Base-by-base conservation (phyloP, 2,329 filamentous ascomycete species). In the Ophiostoma sp. region DNA sequence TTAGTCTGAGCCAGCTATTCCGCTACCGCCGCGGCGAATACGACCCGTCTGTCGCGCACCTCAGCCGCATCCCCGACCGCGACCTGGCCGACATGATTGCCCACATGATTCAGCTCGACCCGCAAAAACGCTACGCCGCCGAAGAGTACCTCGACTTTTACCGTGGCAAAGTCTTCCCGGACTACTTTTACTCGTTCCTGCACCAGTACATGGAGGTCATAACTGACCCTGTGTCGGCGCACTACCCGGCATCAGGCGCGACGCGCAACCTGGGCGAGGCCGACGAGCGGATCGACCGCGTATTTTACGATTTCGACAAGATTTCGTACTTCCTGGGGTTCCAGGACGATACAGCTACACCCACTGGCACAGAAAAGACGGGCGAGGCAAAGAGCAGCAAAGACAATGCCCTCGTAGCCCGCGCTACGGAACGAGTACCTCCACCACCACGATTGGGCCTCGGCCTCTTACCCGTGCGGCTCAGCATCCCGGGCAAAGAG, bases 201-300 rank as follows among this genome's bases (percentile, higher is more conserved):
- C 96, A 99, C 80, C 95, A 98, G 78, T 97, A 99, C 80, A 98
- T 99, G 94, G 93, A 93, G 77, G 88, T 97, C 72, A 93, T 99
- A 75, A 98, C 96, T 3, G 94, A 98, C 80, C 92, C 95, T 0
- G 93, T 92, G 0, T 93, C 93, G 0, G 94, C 93, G 0, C 91
- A 92, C 76, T 90, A 88, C 70, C 88, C 91, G 12, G 87, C 93
- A 57, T 91, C 91, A 11, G 89, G 92, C 0, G 87, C 89, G 12
- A 83, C 87, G 2, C 90, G 88, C 76, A 97, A 95, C 78, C 85
- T 95, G 70, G 92, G 92, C 74, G 94, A 98, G 81, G 91, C 94
- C 0, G 96, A 99, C 81, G 94, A 98, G 77, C 90, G 96, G 57
- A 98, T 99, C 78, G 94, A 98, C 78, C 90, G 94, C 59, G 91